A percentile compares a stretch with the other conserved stretches of the same genome.
Evolutionary conservation across 257 asterid genomes (phyloP).

Genomic region (Solanum ossicruentum): DNA sequence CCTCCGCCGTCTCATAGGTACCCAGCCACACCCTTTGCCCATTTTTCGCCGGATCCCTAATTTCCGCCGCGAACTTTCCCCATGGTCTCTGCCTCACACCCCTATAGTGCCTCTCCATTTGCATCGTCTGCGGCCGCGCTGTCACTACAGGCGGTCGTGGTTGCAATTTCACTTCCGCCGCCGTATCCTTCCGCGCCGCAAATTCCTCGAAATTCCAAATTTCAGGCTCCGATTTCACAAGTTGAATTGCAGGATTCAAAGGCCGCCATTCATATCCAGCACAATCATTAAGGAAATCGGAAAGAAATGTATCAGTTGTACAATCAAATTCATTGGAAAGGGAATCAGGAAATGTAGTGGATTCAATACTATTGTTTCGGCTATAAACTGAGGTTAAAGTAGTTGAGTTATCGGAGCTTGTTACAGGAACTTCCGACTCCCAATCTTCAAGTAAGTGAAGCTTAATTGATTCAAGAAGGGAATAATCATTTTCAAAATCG

Average conservation of each 20-base stretch:
- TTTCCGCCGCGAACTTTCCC: slow-evolving; percentile 43
- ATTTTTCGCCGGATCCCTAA: slow-evolving; percentile 31
- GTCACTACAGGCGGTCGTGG: neutral
- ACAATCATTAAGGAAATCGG: neutral
- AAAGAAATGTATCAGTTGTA: neutral
- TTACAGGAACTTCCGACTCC: neutral
- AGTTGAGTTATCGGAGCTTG: neutral
- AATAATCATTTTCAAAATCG: slow-evolving; percentile 13
- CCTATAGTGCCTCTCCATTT: slow-evolving; percentile 15
- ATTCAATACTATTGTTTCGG: neutral
- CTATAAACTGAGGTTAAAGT: neutral
- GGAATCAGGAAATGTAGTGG: neutral
- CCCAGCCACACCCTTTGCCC: slow-evolving; percentile 37
- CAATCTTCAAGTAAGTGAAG: slow-evolving; percentile 18
- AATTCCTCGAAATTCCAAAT: neutral
- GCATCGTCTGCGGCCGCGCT: neutral
- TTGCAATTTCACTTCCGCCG: neutral
- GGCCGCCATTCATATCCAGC: neutral
- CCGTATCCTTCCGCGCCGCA: neutral
- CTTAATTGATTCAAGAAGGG: slow-evolving; percentile 17
- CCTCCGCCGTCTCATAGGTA: slow-evolving; percentile 30
- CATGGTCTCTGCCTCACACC: slow-evolving; percentile 36
- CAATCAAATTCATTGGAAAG: neutral
- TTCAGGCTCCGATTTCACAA: slow-evolving; percentile 7
- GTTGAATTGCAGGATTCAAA: neutral